phyloP scores from a whole-genome alignment of 2,329 filamentous ascomycete species.

The Bertia moriformis region DNA sequence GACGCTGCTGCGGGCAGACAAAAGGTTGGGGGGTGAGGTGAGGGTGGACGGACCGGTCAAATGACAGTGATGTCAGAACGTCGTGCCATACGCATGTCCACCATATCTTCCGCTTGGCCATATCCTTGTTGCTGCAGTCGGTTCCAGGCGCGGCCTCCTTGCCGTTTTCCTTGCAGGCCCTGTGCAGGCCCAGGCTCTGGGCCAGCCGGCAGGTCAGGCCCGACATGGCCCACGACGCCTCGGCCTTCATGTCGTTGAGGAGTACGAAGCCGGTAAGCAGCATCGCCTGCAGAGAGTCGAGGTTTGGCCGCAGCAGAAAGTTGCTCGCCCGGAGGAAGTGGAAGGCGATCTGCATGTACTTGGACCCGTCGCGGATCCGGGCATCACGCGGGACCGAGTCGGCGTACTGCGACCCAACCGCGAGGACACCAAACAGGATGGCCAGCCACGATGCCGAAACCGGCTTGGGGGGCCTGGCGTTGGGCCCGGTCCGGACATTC shows the following conservation, averaged over 20 bases:
- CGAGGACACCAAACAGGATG: constrained; percentile 49
- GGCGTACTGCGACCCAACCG: constrained; percentile 52
- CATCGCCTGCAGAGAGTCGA: constrained; percentile 51
- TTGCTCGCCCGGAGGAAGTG: constrained; percentile 51
- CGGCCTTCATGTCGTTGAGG: constrained; percentile 56
- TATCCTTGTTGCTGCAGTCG: constrained; percentile 33
- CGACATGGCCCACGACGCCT: constrained; percentile 51
- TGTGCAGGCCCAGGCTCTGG: constrained; percentile 47
- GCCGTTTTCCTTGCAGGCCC: constrained; percentile 26
- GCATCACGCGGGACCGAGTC: constrained; percentile 50
- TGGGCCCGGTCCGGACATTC: constrained; percentile 19
- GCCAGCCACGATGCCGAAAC: constrained; percentile 53
- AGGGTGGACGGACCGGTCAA: constrained; percentile 35
- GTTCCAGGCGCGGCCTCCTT: constrained; percentile 25
- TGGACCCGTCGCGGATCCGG: constrained; percentile 41
- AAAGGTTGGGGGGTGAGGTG: neutral
- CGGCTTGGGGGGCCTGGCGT: constrained; percentile 29
- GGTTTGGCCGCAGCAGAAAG: constrained; percentile 46
- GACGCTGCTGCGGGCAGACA: too few relatives aligned
- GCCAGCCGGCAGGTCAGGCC: constrained; percentile 51
- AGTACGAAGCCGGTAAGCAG: constrained; percentile 48
- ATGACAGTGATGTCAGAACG: constrained; percentile 49
- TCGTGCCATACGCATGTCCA: constrained; percentile 57
- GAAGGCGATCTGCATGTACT: constrained; percentile 48
- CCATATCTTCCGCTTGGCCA: constrained; percentile 38